Conservation (phyloP, 2,329 filamentous ascomycete species). For the Fusarium solani-melongenae region DNA sequence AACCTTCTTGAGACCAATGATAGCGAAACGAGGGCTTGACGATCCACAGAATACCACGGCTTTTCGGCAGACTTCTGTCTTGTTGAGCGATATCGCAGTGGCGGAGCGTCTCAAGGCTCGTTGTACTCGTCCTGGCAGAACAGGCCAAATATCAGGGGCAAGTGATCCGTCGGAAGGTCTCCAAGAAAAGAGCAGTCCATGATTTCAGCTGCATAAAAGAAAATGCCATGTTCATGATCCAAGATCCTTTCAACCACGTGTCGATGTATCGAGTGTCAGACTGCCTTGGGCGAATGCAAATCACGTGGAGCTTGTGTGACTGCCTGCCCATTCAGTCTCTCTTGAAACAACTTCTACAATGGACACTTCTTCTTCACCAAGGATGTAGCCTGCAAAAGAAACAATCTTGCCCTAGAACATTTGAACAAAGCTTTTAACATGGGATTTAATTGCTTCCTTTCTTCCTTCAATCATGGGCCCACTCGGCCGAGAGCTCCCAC, state of each 20-base stretch:
- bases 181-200: background rate
- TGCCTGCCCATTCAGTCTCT: background rate
- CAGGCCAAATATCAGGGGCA: background rate
- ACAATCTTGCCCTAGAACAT: background rate
- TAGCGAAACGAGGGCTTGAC: conserved; percentile 7
- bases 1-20: conserved; percentile 2
- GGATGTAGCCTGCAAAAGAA: background rate
- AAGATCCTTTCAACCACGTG: background rate
- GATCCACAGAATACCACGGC: conserved; percentile 12
- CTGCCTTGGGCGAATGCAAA: background rate
- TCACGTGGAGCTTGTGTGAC: background rate
- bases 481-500: background rate
- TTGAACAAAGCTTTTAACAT: background rate
- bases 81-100: background rate
- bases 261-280: background rate
- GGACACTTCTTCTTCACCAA: background rate
- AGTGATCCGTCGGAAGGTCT: background rate
- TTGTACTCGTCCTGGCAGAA: conserved; percentile 9
- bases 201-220: background rate
- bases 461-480: background rate
- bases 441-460: background rate
- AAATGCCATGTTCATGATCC: background rate
- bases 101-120: conserved; percentile 5
- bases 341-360: background rate
- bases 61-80: background rate